These are phyloP conservation scores for Globisporangium iwayamae DNA, from an alignment of 352 stramenopile species.

Conservation along the genomic window DNA sequence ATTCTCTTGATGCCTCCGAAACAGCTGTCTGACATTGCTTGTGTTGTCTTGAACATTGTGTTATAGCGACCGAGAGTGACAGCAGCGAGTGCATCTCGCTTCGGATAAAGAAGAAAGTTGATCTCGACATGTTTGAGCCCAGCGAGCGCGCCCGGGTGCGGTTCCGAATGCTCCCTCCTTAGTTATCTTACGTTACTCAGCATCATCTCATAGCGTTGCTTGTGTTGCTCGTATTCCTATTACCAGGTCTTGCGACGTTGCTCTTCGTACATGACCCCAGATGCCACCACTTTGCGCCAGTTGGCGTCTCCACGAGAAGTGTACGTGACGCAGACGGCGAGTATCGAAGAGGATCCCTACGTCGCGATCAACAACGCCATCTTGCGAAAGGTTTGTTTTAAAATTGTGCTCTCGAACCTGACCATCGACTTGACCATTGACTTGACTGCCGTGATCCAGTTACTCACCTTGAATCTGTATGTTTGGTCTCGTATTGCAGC, in stretches of 20 bases:
- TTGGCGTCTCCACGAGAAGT: constrained; percentile 52
- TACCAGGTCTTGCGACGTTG: constrained; percentile 56
- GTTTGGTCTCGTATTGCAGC: constrained; percentile 25
- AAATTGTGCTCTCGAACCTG: neutral
- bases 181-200: neutral
- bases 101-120: constrained; percentile 55
- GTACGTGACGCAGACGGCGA: constrained; percentile 43
- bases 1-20: neutral
- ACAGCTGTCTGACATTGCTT: neutral
- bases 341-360: constrained; percentile 57
- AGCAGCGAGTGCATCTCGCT: constrained; percentile 37
- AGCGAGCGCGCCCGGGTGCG: constrained; percentile 17
- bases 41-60: neutral
- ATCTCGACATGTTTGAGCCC: constrained; percentile 35
- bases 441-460: neutral
- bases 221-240: neutral
- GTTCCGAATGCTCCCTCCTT: neutral
- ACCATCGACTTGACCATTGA: neutral
- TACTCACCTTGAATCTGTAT: neutral
- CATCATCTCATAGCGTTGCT: neutral
- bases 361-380: constrained; percentile 85
- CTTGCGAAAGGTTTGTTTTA: constrained; percentile 50
- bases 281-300: constrained; percentile 60
- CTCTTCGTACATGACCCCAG: constrained; percentile 47
- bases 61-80: constrained; percentile 17